phyloP scores from a whole-genome alignment of 2,329 filamentous ascomycete genomes.

The Neopestalotiopsis sp. region DNA sequence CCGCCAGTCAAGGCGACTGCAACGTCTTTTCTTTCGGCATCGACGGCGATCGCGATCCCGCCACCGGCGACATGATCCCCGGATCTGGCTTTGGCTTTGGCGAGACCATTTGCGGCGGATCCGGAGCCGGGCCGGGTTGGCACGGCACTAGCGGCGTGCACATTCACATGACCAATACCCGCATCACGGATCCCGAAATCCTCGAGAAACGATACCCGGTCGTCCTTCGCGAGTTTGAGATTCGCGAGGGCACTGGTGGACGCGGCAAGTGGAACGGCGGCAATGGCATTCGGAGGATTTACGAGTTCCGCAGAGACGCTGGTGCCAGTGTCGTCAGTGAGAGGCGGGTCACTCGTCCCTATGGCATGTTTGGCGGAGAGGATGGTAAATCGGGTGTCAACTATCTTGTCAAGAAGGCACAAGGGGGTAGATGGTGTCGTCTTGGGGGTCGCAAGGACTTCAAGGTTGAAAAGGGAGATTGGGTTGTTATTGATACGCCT shows the following conservation, averaged over 20 bases:
- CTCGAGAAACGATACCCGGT: constrained; percentile 74
- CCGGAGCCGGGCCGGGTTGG: constrained; percentile 71
- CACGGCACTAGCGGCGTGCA: constrained; percentile 72
- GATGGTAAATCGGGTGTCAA: constrained; percentile 71
- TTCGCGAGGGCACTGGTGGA: constrained; percentile 63
- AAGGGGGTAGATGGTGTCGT: constrained; percentile 46
- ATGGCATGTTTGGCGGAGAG: constrained; percentile 72
- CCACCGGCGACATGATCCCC: constrained; percentile 7
- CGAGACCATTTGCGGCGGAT: constrained; percentile 74
- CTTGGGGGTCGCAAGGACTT: constrained; percentile 66
- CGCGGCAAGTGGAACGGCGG: constrained; percentile 66
- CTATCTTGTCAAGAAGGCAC: constrained; percentile 59
- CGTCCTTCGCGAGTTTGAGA: constrained; percentile 65
- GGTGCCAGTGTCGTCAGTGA: constrained; percentile 76
- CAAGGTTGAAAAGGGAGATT: constrained; percentile 61
- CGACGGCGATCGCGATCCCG: constrained; percentile 41
- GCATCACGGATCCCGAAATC: constrained; percentile 74
- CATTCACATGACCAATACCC: constrained; percentile 77
- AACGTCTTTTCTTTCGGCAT: constrained; percentile 84
- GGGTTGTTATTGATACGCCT: constrained; percentile 65
- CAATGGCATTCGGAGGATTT: constrained; percentile 71
- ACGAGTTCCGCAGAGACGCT: constrained; percentile 73
- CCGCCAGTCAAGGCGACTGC: constrained; percentile 76
- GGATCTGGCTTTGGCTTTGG: constrained; percentile 73
- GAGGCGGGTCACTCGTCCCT: constrained; percentile 71